These are phyloP conservation scores for Bipolaris oryzae DNA, from an alignment of 2,329 filamentous ascomycete species.

Conservation along the genomic window DNA sequence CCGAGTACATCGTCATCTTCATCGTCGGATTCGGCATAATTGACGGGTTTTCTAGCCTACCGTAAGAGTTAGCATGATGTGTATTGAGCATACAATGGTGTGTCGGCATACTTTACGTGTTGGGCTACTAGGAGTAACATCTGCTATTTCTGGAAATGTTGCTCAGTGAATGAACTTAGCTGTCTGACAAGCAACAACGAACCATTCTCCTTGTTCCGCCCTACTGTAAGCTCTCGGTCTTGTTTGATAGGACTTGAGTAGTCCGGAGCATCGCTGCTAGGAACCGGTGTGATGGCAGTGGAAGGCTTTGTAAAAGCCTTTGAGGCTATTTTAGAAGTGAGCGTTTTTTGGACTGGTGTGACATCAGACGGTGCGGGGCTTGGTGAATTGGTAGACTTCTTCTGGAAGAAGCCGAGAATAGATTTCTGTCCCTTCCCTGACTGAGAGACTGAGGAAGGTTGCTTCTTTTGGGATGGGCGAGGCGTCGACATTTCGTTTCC, in stretches of 20 bases:
- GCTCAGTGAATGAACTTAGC: constrained; percentile 51
- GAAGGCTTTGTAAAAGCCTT: constrained; percentile 41
- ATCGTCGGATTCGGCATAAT: constrained; percentile 80
- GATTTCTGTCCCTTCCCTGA: constrained; percentile 68
- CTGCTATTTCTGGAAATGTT: constrained; percentile 50
- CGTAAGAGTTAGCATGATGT: constrained; percentile 13
- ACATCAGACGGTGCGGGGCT: constrained; percentile 44
- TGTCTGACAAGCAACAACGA: constrained; percentile 51
- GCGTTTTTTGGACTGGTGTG: constrained; percentile 34
- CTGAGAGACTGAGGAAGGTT: constrained; percentile 53
- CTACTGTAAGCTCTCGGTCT: constrained; percentile 54
- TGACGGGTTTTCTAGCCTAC: constrained; percentile 69
- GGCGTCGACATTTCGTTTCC: constrained; percentile 56
- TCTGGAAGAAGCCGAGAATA: constrained; percentile 81
- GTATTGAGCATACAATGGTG: background rate
- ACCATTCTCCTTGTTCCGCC: constrained; percentile 61
- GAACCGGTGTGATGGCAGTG: constrained; percentile 69
- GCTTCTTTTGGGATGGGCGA: constrained; percentile 54
- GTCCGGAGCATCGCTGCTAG: constrained; percentile 77
- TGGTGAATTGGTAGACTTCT: constrained; percentile 58
- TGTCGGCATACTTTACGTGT: constrained; percentile 70
- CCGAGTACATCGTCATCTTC: constrained; percentile 74
- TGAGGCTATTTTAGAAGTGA: constrained; percentile 36
- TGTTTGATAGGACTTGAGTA: constrained; percentile 73
- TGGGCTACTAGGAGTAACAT: constrained; percentile 69